phyloP scores from a whole-genome alignment of 1,284 basidiomycete genomes.

The Heterobasidion parviporum region DNA sequence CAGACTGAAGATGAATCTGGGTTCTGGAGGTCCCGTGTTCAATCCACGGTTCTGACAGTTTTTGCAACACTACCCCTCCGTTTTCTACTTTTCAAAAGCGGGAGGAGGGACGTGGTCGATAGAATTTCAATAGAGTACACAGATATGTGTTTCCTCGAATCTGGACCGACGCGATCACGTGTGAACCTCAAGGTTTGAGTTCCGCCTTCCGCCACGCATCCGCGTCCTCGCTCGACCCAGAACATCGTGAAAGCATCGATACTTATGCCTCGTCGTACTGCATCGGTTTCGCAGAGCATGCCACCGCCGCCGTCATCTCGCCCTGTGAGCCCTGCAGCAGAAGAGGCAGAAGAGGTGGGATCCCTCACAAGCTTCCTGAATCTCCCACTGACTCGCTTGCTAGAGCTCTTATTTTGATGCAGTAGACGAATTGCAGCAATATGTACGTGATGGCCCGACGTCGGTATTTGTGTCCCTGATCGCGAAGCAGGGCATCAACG shows the following conservation, averaged over 20 bases:
- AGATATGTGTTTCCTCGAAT: too few relatives aligned
- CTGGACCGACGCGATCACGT: too few relatives aligned
- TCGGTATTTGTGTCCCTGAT: background rate
- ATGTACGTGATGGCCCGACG: constrained; percentile 41
- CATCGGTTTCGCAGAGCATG: constrained; percentile 16
- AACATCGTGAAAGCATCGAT: too few relatives aligned
- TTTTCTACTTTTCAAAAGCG: background rate
- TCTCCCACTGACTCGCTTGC: background rate
- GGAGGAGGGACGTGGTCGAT: background rate
- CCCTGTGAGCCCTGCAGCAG: constrained; percentile 25
- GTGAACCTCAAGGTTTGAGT: background rate
- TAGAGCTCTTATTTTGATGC: constrained; percentile 64
- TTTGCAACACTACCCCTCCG: background rate
- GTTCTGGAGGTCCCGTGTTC: constrained; percentile 2
- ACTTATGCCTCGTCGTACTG: background rate
- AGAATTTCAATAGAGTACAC: too few relatives aligned
- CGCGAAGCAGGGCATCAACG: constrained; percentile 73
- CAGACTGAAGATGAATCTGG: constrained; percentile 51
- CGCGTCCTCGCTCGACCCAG: too few relatives aligned
- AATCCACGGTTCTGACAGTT: background rate
- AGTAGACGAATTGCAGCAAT: constrained; percentile 83
- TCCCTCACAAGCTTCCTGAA: background rate
- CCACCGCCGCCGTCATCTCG: constrained; percentile 22
- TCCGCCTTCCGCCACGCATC: background rate
- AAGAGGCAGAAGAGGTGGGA: constrained; percentile 37